Conservation (phyloP, 495 filamentous ascomycete species). For the Saxispiralis lemnorum region DNA sequence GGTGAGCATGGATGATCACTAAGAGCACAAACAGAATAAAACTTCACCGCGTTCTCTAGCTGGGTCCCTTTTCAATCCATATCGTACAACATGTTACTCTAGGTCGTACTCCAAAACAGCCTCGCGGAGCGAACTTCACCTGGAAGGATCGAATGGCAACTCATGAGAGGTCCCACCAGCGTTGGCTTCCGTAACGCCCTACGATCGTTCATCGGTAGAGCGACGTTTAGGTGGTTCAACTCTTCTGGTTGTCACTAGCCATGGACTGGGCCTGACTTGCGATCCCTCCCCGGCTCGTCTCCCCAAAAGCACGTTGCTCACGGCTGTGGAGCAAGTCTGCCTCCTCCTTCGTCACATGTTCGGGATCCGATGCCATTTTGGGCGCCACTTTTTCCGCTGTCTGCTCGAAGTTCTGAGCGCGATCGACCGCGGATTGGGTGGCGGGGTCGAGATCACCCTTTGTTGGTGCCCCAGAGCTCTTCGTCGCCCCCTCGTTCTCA, state of each 20-base stretch:
- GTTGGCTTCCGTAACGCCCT: too few relatives aligned
- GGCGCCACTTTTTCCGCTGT: constrained; percentile 13
- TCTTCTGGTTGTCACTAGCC: constrained; percentile 11
- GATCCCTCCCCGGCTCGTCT: constrained; percentile 21
- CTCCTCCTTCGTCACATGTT: constrained; percentile 21
- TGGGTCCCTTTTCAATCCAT: too few relatives aligned
- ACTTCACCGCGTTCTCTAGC: too few relatives aligned
- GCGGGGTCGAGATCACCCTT: constrained; percentile 2
- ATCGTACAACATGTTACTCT: background rate
- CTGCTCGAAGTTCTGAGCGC: constrained; percentile 18
- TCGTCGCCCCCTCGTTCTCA: constrained; percentile 7
- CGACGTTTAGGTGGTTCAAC: background rate
- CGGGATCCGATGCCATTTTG: constrained; percentile 18
- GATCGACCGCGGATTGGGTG: constrained; percentile 19
- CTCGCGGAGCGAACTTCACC: too few relatives aligned
- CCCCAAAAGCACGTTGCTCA: constrained; percentile 21
- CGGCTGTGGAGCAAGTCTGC: constrained; percentile 19
- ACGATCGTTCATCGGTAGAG: too few relatives aligned
- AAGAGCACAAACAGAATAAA: too few relatives aligned
- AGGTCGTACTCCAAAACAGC: too few relatives aligned
- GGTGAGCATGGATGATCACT: too few relatives aligned
- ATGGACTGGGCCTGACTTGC: constrained; percentile 14
- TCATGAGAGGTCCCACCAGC: too few relatives aligned
- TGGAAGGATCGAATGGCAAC: too few relatives aligned
- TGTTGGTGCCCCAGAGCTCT: background rate